These are phyloP conservation scores for Eutrema heterophyllum DNA, from an alignment of 345 rosid genomes.

Conservation along the genomic window DNA sequence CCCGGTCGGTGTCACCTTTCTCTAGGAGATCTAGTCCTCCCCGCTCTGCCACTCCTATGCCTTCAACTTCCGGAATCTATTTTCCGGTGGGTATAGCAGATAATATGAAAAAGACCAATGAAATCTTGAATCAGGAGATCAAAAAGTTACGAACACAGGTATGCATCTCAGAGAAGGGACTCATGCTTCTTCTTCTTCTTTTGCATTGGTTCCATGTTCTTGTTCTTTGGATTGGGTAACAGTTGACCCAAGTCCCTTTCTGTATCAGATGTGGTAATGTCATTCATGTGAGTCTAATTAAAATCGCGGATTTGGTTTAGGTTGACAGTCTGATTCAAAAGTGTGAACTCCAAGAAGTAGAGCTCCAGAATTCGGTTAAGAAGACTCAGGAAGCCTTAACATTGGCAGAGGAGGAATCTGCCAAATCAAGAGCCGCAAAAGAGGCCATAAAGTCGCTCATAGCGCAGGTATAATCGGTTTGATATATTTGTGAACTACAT, in stretches of 20 bases:
- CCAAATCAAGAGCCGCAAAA: constrained; percentile 88
- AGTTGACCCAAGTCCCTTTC: background rate
- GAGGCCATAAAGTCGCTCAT: constrained; percentile 93
- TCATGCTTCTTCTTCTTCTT: background rate
- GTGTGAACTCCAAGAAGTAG: constrained; percentile 80
- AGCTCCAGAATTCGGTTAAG: constrained; percentile 77
- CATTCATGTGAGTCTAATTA: constrained; percentile 2
- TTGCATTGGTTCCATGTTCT: background rate
- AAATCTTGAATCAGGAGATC: constrained; percentile 87
- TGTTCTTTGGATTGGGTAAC: background rate
- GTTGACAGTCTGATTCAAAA: constrained; percentile 74
- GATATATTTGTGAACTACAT: constrained; percentile 1
- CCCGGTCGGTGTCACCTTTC: constrained; percentile 94
- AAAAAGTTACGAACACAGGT: constrained; percentile 88
- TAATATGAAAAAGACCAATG: constrained; percentile 88
- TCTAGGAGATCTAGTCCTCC: constrained; percentile 96
- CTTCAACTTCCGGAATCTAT: constrained; percentile 86
- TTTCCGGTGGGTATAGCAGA: constrained; percentile 79
- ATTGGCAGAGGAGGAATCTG: constrained; percentile 80
- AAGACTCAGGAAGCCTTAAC: constrained; percentile 76
- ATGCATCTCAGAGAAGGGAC: constrained; percentile 18
- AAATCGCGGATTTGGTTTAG: constrained; percentile 38
- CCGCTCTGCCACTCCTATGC: constrained; percentile 92
- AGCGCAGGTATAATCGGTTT: constrained; percentile 56
- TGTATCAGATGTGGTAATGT: background rate